Conservation (phyloP, 257 asterid genomes). For the Solanum chiquidenum region DNA sequence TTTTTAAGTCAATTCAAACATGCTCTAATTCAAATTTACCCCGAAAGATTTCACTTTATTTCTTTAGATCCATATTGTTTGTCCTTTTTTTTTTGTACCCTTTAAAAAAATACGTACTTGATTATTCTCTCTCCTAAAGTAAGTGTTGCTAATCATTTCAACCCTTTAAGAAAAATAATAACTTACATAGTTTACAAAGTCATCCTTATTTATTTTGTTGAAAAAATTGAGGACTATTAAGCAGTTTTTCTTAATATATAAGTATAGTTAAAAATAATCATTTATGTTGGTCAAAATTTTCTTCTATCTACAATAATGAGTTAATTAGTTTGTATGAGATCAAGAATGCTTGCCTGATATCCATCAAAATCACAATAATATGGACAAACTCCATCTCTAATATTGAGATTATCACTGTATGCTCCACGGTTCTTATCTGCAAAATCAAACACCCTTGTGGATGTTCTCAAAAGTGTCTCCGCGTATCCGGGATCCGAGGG, state of each 20-base stretch:
- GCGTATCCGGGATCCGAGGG: constrained; percentile 70
- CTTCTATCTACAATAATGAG: background rate
- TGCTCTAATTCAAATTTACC: background rate
- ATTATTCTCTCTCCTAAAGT: background rate
- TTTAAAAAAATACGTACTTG: background rate
- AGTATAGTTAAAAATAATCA: background rate
- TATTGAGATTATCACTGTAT: constrained; percentile 64
- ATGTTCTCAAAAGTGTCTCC: constrained; percentile 49
- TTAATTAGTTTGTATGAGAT: background rate
- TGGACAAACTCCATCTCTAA: constrained; percentile 70
- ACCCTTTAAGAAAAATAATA: background rate
- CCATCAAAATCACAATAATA: constrained; percentile 96
- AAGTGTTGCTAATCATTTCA: too few relatives aligned
- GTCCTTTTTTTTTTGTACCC: background rate
- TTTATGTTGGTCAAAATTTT: background rate
- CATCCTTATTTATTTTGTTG: too few relatives aligned
- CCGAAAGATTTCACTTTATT: background rate
- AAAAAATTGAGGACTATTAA: background rate
- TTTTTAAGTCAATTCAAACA: too few relatives aligned
- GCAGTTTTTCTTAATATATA: too few relatives aligned
- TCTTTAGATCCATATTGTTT: background rate
- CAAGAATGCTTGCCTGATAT: constrained; percentile 50
- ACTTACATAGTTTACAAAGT: too few relatives aligned
- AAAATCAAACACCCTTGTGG: constrained; percentile 56
- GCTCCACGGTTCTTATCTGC: constrained; percentile 89